Evolutionary conservation across 306 rosid species (phyloP), one percentile per base, ranked within the genome.

Genomic region (Vigna trinervia): DNA sequence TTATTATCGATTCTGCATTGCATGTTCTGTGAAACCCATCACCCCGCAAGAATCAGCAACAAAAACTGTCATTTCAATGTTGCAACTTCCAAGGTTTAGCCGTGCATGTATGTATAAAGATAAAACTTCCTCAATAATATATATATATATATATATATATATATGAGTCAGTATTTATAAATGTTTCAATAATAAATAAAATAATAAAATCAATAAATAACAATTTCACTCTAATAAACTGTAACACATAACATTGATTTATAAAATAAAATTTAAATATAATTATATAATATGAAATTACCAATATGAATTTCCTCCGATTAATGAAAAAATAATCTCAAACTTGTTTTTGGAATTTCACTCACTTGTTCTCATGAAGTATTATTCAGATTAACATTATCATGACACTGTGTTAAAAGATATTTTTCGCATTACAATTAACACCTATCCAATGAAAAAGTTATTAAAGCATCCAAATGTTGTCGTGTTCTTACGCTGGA

Each of bases 21-120:
- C 15, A 17, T 74, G 71, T 60, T 20, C 8, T 74, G 60, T 74
- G 47, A 45, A 59, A 47, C 22, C 3, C 60, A 46, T 58, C 48
- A n/a, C 22, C 76, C 51, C 64, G 34, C 52, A 12, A 53, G 64
- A 53, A 71, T 20, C 10, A 72, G 11, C 15, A 28, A 52, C 66
- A 72, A 9, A 39, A 54, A 34, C 52, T 6, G 48, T 71, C 65
- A 54, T 53, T 54, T 72, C 14, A 54, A 20, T 12, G 15, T 14
- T 20, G 47, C 61, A 62, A 60, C 2, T 57, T 57, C n/a, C 63
- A 12, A 53, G n/a, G 14, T 54, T 32, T 5, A 28, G 14, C 34
- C 67, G n/a, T 41, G 56, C 67, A 36, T 57, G 6, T 6, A 34
- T 30, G 5, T 26, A 26, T 26, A 26, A 26, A 26, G 28, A 2